Conservation (phyloP, 768 basidiomycete species). For the Russula sp. region DNA sequence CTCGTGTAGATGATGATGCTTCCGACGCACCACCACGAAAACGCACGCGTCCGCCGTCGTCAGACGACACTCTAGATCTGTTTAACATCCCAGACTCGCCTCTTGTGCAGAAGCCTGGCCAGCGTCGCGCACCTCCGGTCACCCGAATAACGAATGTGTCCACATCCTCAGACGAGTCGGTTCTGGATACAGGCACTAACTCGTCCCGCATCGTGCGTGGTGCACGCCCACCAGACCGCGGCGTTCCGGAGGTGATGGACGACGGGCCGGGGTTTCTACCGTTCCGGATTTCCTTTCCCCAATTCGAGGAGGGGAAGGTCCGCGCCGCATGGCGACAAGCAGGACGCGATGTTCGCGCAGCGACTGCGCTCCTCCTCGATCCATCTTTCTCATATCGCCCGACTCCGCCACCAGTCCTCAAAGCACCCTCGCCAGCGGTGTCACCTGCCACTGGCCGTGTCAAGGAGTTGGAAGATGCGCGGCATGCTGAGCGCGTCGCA, state of each 20-base stretch:
- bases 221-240: slow-evolving; percentile 12
- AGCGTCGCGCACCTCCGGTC: slow-evolving; percentile 40
- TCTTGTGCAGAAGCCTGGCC: slow-evolving; percentile 47
- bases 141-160: slow-evolving; percentile 35
- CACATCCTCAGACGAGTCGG: slow-evolving; percentile 64
- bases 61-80: slow-evolving; percentile 36
- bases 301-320: slow-evolving; percentile 38
- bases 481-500: slow-evolving; percentile 57
- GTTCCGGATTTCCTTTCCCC: slow-evolving; percentile 60
- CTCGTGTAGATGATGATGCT: slow-evolving; percentile 36
- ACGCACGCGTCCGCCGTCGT: slow-evolving; percentile 50
- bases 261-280: slow-evolving; percentile 40
- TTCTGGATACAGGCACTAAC: slow-evolving; percentile 36
- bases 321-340: slow-evolving; percentile 65
- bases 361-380: slow-evolving; percentile 54
- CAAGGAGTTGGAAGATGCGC: slow-evolving; percentile 68
- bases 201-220: slow-evolving; percentile 30
- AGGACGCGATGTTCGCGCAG: slow-evolving; percentile 53
- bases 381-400: slow-evolving; percentile 38
- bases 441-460: slow-evolving; percentile 51
- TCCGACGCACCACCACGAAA: slow-evolving; percentile 60
- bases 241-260: slow-evolving; percentile 21
- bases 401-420: slow-evolving; percentile 5
- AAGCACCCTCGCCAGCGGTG: slow-evolving; percentile 20
- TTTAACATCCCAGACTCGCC: slow-evolving; percentile 47